Evolutionary conservation across 164 flowering plant genomes (phyloP).

Genomic region (Macadamia integrifolia): DNA sequence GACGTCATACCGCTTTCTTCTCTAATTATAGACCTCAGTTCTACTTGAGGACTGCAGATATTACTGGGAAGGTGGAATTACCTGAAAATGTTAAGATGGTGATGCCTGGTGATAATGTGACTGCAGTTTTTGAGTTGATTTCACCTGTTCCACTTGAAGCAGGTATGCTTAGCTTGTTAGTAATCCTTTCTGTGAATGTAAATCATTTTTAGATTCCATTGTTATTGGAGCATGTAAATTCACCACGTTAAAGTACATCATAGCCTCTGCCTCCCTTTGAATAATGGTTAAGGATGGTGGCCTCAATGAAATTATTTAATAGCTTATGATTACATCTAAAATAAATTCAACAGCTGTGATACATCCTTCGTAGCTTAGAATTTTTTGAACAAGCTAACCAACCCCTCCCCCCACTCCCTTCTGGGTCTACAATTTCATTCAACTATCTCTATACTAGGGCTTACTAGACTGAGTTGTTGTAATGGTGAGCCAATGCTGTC

Average conservation of each 20-base stretch:
- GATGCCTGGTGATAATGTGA: slow-evolving; percentile 98
- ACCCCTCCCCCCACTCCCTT: neutral
- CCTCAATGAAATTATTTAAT: too few species aligned
- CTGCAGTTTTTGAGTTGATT: slow-evolving; percentile 84
- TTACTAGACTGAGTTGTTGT: too few species aligned
- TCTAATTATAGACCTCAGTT: slow-evolving; percentile 95
- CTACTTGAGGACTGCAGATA: slow-evolving; percentile 93
- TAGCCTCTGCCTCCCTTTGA: neutral
- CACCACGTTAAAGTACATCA: neutral
- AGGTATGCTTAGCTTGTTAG: slow-evolving; percentile 35
- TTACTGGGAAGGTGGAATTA: slow-evolving; percentile 89
- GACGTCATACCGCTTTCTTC: slow-evolving; percentile 92
- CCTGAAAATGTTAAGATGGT: slow-evolving; percentile 99
- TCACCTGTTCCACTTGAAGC: slow-evolving; percentile 79
- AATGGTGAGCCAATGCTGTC: too few species aligned
- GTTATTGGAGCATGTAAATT: neutral
- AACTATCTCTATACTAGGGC: too few species aligned
- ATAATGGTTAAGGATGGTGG: too few species aligned
- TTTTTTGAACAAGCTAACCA: neutral
- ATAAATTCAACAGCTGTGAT: neutral
- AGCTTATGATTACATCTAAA: too few species aligned
- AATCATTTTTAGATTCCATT: neutral
- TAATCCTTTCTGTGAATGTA: neutral
- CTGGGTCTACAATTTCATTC: too few species aligned
- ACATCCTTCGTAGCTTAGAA: neutral